Evolutionary conservation across 768 basidiomycete genomes (phyloP).

Genomic region (Phylloporus scabripes): DNA sequence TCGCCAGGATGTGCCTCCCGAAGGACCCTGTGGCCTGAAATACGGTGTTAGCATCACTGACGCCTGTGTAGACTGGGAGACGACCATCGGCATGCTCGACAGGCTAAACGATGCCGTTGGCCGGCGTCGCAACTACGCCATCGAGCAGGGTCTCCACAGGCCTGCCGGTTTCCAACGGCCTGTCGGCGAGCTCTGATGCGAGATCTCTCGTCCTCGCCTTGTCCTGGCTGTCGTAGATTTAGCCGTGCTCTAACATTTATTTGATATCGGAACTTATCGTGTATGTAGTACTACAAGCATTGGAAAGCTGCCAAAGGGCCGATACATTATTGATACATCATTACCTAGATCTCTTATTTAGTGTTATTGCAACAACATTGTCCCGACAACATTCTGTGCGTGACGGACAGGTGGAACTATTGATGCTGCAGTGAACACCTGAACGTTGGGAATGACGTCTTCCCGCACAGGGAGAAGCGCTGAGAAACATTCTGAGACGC

Average conservation of each 20-base stretch:
- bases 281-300: background rate
- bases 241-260: slow-evolving; percentile 1
- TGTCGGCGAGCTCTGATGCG: slow-evolving; percentile 9
- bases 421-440: too few species aligned
- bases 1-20: slow-evolving; percentile 78
- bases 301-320: background rate
- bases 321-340: background rate
- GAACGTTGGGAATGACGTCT: too few species aligned
- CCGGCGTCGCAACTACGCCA: slow-evolving; percentile 22
- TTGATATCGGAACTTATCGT: background rate
- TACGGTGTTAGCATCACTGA: slow-evolving; percentile 87
- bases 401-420: too few species aligned
- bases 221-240: slow-evolving; percentile 3
- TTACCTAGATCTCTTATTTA: background rate
- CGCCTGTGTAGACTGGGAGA: slow-evolving; percentile 84
- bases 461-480: too few species aligned
- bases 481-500: background rate
- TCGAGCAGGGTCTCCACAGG: slow-evolving; percentile 22
- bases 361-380: background rate
- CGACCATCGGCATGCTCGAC: slow-evolving; percentile 71
- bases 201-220: background rate
- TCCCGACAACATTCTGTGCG: too few species aligned
- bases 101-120: slow-evolving; percentile 49
- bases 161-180: slow-evolving; percentile 28
- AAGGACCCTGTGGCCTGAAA: slow-evolving; percentile 63